Evolutionary conservation across 441 rosid genomes (phyloP).

Genomic region (Rhodomyrtus psidioides): DNA sequence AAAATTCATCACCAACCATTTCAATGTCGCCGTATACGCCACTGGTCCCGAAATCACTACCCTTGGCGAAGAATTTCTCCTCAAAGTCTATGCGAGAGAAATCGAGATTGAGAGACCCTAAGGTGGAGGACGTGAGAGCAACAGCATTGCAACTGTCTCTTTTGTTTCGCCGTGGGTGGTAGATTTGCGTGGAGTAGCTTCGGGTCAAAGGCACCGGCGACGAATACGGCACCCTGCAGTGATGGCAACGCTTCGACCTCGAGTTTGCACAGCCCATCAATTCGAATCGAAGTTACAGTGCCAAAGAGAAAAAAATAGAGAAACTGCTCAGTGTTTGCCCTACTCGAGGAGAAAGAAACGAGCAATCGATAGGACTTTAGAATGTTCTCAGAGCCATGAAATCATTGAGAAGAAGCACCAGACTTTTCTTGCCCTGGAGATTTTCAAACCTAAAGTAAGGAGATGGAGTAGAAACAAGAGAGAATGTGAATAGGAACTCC

Average conservation of each 20-base stretch:
- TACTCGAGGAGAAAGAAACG: not conserved
- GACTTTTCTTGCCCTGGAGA: not conserved
- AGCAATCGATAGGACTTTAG: not conserved
- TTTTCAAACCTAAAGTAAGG: not conserved
- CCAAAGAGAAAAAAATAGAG: not conserved
- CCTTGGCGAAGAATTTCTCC: slow-evolving; percentile 3
- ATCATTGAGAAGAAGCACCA: not conserved
- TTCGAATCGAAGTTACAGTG: not conserved
- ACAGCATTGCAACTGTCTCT: slow-evolving; percentile 67
- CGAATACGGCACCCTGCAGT: slow-evolving; percentile 38
- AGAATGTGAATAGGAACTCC: not conserved
- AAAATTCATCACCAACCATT: slow-evolving; percentile 17
- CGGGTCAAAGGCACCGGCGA: slow-evolving; percentile 32
- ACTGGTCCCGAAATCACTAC: not conserved
- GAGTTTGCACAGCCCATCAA: not conserved
- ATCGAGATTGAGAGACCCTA: slow-evolving; percentile 50
- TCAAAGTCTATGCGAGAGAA: not conserved
- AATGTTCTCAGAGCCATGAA: not conserved
- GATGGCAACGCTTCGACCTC: slow-evolving; percentile 36
- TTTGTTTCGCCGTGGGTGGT: slow-evolving; percentile 38
- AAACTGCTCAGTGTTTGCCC: not conserved
- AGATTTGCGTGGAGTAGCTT: slow-evolving; percentile 60
- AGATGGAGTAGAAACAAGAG: not conserved
- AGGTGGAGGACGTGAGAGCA: slow-evolving; percentile 67
- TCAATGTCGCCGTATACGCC: slow-evolving; percentile 6